phyloP scores from a whole-genome alignment of 1,284 basidiomycete species.

The Boletus sp. region DNA sequence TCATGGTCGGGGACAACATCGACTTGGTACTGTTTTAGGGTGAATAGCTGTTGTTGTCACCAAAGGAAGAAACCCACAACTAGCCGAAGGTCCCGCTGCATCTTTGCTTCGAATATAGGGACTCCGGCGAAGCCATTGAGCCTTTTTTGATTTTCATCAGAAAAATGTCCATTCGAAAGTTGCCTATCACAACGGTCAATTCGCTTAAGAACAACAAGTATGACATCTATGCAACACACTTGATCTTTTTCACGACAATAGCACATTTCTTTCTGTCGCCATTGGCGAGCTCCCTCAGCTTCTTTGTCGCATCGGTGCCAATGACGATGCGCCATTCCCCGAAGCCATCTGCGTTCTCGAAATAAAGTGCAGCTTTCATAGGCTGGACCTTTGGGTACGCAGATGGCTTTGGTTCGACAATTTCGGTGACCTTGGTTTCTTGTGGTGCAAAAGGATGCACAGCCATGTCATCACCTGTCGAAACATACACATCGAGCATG shows the following conservation, averaged over 20 bases:
- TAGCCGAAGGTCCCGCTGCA: conserved; percentile 56
- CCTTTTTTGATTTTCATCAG: conserved; percentile 64
- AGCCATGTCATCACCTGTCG: not conserved
- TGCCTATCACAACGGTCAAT: conserved; percentile 40
- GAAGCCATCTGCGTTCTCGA: conserved; percentile 49
- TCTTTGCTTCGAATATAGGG: conserved; percentile 66
- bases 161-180: conserved; percentile 63
- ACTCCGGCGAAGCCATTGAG: conserved; percentile 46
- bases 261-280: conserved; percentile 41
- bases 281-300: conserved; percentile 40
- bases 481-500: conserved; percentile 17
- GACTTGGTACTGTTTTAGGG: conserved; percentile 51
- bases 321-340: conserved; percentile 53
- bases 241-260: conserved; percentile 58
- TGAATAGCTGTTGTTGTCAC: not conserved
- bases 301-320: conserved; percentile 40
- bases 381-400: conserved; percentile 46
- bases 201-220: not conserved
- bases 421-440: not conserved
- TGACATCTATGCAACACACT: conserved; percentile 37
- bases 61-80: conserved; percentile 42
- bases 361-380: conserved; percentile 46
- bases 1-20: conserved; percentile 54
- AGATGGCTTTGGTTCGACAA: conserved; percentile 14
- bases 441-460: not conserved